Base-by-base conservation (phyloP, 192 early-diverging fungal genomes). In the Umbelopsis vinacea region DNA sequence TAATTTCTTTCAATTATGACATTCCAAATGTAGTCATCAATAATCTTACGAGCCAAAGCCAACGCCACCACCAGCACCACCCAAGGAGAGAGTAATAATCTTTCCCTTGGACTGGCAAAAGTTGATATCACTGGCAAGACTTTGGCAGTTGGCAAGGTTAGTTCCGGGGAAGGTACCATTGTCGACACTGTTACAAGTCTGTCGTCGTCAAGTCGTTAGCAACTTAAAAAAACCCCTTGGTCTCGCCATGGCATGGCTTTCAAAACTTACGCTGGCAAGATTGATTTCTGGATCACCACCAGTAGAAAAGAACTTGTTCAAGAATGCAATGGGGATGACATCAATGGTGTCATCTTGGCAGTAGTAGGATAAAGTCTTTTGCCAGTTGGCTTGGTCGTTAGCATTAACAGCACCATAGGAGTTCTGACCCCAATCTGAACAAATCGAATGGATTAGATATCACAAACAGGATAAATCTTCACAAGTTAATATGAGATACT, bases 41-140 rank as follows among this genome's bases (percentile, higher is more conserved):
- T 19, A 63, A 37, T 57, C 15, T 37, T 84, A 76, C 53, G 75
- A 76, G 46, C 45, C 40, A 66, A 90, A 90, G 10, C 87, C 85
- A 40, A 85, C 84, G n/a, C 78, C 63, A 35, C 92, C 90, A 6
- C 83, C 81, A 6, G 87, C 88, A 6, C 92, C 92, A 46, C 90
- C 92, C 60, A 93, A 77, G 47, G 88, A 89, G 2, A 91, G 80
- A 19, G 88, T 76, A 3, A 93, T 74, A 6, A 76, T 74, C 47
- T 89, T 91, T 4, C 90, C 92, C 26, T 82, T 74, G 11, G 72
- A 69, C 71, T 93, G 92, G 79, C 92, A 93, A 37, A 79, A 70
- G 54, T 86, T 80, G 77, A 93, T 91, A 63, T 90, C 90, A 10
- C 72, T 52, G 15, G 81, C 87, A 15, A 93, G 68, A 26, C 77